Base-by-base conservation (phyloP, 495 filamentous ascomycete species). In the Aspergillus mulundensis region DNA sequence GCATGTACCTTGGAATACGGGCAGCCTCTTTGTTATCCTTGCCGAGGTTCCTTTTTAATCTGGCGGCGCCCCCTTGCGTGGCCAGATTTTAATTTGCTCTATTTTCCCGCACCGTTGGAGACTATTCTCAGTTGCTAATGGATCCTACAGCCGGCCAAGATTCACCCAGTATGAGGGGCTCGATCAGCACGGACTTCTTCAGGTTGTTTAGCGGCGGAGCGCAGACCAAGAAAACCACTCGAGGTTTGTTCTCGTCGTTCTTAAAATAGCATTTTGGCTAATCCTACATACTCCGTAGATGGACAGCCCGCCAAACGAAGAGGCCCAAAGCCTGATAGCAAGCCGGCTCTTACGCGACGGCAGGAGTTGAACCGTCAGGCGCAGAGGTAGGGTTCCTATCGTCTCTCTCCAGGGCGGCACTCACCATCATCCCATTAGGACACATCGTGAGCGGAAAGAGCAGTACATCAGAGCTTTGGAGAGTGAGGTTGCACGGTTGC, bases 311-410 rank as follows among this genome's bases (percentile, higher is more conserved):
- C 89, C 4, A 98, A 98, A 72, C 83, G 89, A 54, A 82, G 94
- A 63, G 94, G 94, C 2, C 94, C 94, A 0, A 98, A 98, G 63
- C 94, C 94, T 23, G 94, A 97, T 68, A 95, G 89, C 74, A 96
- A 96, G 63, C 94, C 94, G 4, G 91, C 94, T 45, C 71, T 95
- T 61, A 98, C 92, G n/a, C 79, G 93, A 38, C 81, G 92, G 45
- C 94, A 98, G 64, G 94, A 98, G 66, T 72, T 97, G 45, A 98
- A 98, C 66, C 83, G 94, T 52, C 92, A 97, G 74, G 94, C 94
- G 24, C 94, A 98, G 70, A 86, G 93, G 92, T 94, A 84, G 18
- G 18, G 19, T 23, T 1, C 15, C 16, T 25, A 15, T 8, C 21
- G 6, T 39, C 36, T 0, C 19, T 32, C 7, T 32, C 2, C 11